phyloP scores from a whole-genome alignment of 768 basidiomycete species.

The Tylopilus cervinicoccineus region DNA sequence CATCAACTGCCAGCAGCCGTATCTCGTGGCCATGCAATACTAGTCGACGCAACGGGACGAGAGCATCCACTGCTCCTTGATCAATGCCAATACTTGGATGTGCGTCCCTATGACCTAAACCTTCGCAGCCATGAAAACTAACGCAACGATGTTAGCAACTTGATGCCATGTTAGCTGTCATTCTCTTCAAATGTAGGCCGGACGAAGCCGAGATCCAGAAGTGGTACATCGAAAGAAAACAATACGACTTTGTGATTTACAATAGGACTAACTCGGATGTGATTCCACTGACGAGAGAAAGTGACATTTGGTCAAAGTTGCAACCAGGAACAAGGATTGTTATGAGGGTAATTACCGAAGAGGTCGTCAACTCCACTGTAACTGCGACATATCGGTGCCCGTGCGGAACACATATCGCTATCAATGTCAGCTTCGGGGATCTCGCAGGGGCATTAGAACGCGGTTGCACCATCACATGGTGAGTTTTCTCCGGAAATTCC shows the following conservation, averaged over 20 bases:
- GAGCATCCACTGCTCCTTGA: constrained; percentile 3
- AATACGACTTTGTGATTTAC: constrained; percentile 4
- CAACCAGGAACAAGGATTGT: not conserved
- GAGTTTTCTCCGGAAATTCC: not conserved
- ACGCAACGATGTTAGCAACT: not conserved
- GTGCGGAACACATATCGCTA: not conserved
- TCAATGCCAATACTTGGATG: not conserved
- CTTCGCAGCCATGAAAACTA: not conserved
- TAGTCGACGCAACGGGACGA: constrained; percentile 3
- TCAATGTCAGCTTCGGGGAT: not conserved
- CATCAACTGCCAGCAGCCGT: not conserved
- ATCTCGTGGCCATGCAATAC: not conserved
- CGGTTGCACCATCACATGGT: constrained; percentile 2
- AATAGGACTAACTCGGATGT: not conserved
- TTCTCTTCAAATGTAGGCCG: not conserved
- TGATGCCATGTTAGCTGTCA: not conserved
- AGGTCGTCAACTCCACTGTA: not conserved
- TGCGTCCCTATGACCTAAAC: not conserved
- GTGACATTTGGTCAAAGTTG: not conserved
- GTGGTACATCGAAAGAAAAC: constrained; percentile 5
- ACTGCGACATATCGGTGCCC: not conserved
- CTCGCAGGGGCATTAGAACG: not conserved
- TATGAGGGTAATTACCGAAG: constrained; percentile 1
- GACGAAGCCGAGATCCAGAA: not conserved
- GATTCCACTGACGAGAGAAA: not conserved